Evolutionary conservation across 164 flowering plant genomes (phyloP).

Genomic region (Malania oleifera): DNA sequence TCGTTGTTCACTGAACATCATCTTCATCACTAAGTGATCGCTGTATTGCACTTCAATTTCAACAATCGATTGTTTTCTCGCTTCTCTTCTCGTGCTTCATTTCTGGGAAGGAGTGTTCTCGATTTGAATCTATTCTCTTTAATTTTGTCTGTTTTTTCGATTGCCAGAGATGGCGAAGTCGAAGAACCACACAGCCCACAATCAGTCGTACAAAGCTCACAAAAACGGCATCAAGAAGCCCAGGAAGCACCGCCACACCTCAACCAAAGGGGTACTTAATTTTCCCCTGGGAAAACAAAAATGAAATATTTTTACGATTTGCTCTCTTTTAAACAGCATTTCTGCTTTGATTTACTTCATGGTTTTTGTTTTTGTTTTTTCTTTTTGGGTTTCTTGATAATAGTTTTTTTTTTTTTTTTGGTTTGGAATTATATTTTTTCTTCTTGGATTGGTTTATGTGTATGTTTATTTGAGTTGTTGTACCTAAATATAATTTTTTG

Average conservation of each 20-base stretch:
- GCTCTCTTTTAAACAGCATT: not conserved
- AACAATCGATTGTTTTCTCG: too few relatives aligned
- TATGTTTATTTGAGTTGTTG: slow-evolving; percentile 6
- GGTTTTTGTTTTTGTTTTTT: not conserved
- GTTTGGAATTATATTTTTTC: not conserved
- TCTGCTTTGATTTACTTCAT: not conserved
- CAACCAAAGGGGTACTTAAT: slow-evolving; percentile 83
- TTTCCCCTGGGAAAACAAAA: too few relatives aligned
- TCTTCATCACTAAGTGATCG: too few relatives aligned
- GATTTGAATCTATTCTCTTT: too few relatives aligned
- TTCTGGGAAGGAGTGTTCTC: too few relatives aligned
- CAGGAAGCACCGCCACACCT: slow-evolving; percentile 73
- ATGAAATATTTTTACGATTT: not conserved
- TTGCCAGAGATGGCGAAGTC: slow-evolving; percentile 86
- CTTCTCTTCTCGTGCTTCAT: too few relatives aligned
- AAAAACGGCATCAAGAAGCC: slow-evolving; percentile 98
- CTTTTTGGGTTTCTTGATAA: not conserved
- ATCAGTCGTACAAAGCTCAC: slow-evolving; percentile 95
- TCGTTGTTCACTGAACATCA: too few relatives aligned
- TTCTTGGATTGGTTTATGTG: not conserved
- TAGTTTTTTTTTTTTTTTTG: not conserved
- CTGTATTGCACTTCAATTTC: too few relatives aligned
- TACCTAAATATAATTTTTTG: not conserved
- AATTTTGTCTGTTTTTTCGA: too few relatives aligned
- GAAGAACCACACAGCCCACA: slow-evolving; percentile 98